Base-by-base conservation (phyloP, 805 yeast genomes). In the Schwanniomyces pseudopolymorphus region DNA sequence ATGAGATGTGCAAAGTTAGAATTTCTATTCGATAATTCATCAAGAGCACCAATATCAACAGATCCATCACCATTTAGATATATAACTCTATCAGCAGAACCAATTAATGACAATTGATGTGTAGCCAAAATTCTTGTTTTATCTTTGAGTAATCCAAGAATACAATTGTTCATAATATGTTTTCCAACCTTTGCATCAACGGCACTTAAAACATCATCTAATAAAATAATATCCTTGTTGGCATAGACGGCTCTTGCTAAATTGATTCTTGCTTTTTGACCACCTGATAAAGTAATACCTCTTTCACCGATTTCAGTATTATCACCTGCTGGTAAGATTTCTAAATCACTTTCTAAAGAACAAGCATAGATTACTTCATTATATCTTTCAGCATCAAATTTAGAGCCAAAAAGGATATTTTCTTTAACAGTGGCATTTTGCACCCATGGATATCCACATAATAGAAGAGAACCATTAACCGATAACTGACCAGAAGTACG, bases 121-220 rank as follows among this genome's bases (percentile, higher is more conserved):
- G 73, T 68, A 8, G 72, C 73, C 28, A 68, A 60, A n/a, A 68
- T 52, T 46, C 72, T 56, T 1, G 73, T 68, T 38, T 55, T 66
- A 17, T 55, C 59, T 33, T 55, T 57, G 26, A 66, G 50, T 16
- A 64, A 43, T 9, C 65, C 70, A 43, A 59, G 39, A 3, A 66
- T 43, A 56, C 70, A 66, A 38, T 59, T 53, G 11, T 63, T 52
- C 67, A 66, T 59, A 27, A 67, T 66, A 46, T 66, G 70, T 43
- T 60, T 64, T 40, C 71, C 72, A 20, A 67, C 71, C 51, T 66
- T 57, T 3, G 72, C 70, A 57, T 67, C 72, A 33, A 67, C 72
- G 5, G 72, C 72, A 42, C 66, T 59, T 41, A 67, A 59, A 13
- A 67, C 72, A 52, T 66, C 72, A 51, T 66, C 70, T 49, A 65